These are phyloP conservation scores for Phytophthora chlamydospora DNA, from an alignment of 352 stramenopile species.

Conservation along the genomic window DNA sequence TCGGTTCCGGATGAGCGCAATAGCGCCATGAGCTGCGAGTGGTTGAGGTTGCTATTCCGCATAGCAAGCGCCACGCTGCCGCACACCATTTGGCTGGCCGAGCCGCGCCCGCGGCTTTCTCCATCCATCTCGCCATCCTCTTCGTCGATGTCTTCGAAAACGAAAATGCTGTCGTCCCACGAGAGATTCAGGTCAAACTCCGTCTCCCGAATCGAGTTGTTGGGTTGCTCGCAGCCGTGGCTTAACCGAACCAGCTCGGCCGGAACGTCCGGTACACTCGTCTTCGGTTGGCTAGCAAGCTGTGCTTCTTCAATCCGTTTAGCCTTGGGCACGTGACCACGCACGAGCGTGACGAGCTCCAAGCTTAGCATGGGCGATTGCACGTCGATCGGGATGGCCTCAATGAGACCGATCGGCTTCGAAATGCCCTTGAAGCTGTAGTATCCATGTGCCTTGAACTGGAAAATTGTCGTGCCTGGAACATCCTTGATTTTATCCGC, in stretches of 20 bases:
- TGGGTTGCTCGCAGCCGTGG: conserved; percentile 64
- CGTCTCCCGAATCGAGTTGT: conserved; percentile 86
- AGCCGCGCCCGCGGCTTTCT: conserved; percentile 30
- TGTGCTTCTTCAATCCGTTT: conserved; percentile 68
- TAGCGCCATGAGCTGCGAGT: conserved; percentile 66
- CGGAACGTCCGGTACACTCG: conserved; percentile 53
- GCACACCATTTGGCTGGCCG: conserved; percentile 45
- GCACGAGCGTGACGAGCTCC: conserved; percentile 41
- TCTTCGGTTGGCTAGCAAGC: conserved; percentile 54
- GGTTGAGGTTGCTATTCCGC: conserved; percentile 61
- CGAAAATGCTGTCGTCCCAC: conserved; percentile 77
- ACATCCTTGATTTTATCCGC: conserved; percentile 54
- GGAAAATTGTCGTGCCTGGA: conserved; percentile 63
- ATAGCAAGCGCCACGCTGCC: conserved; percentile 53
- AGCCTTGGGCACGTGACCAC: conserved; percentile 54
- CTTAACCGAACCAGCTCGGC: conserved; percentile 64
- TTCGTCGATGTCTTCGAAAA: conserved; percentile 71
- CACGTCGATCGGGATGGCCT: conserved; percentile 78
- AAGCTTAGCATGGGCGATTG: conserved; percentile 52
- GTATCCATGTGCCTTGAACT: conserved; percentile 87
- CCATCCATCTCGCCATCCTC: conserved; percentile 49
- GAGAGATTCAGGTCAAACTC: conserved; percentile 73
- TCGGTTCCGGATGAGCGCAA: conserved; percentile 51
- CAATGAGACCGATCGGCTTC: conserved; percentile 75
- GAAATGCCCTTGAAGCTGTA: conserved; percentile 90